Evolutionary conservation across 2,329 filamentous ascomycete species (phyloP).

Genomic region (Hirsutella rhossiliensis): DNA sequence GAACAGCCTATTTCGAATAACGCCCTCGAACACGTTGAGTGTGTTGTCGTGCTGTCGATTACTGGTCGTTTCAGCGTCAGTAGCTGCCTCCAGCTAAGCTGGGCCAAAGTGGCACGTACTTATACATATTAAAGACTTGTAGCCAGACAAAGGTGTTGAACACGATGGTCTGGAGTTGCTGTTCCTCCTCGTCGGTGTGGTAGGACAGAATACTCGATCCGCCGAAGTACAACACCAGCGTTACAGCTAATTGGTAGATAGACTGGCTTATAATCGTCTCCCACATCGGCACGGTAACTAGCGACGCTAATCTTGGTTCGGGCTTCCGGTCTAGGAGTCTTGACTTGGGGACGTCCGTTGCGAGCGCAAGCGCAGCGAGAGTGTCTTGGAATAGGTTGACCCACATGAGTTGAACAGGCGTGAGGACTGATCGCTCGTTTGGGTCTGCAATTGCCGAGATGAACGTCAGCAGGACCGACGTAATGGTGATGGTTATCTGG

Average conservation of each 20-base stretch:
- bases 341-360: constrained; percentile 48
- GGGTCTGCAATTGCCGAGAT: constrained; percentile 46
- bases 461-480: constrained; percentile 54
- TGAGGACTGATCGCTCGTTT: constrained; percentile 45
- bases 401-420: constrained; percentile 55
- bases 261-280: constrained; percentile 54
- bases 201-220: constrained; percentile 35
- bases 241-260: constrained; percentile 45
- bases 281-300: constrained; percentile 56
- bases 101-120: too few species aligned
- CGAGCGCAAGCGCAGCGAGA: constrained; percentile 52
- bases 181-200: constrained; percentile 25
- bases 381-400: constrained; percentile 62
- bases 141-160: too few species aligned
- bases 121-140: too few species aligned
- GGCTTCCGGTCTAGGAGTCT: constrained; percentile 42
- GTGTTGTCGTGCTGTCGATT: too few species aligned
- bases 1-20: constrained; percentile 45
- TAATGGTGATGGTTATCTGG: constrained; percentile 60
- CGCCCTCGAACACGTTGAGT: constrained; percentile 47
- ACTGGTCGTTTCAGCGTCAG: too few species aligned
- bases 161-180: constrained; percentile 43
- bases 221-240: constrained; percentile 46
- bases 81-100: too few species aligned
- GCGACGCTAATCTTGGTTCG: constrained; percentile 51